Conservation (phyloP, 148 eudicot genomes). For the Drosera capensis region DNA sequence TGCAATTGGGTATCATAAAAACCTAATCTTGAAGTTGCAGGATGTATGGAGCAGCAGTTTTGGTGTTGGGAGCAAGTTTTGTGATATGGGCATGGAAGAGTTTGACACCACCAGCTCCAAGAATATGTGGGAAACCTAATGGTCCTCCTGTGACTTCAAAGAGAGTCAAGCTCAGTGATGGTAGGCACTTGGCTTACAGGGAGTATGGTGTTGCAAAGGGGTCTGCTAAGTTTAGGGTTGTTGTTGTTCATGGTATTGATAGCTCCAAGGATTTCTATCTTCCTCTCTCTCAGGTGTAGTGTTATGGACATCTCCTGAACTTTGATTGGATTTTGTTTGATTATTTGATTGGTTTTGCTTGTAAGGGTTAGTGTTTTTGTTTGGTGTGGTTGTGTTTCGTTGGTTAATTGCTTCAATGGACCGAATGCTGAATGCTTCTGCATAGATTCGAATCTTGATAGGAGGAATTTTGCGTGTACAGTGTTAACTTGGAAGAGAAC, state of each 20-base stretch:
- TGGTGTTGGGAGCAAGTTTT: constrained; percentile 3
- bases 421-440: too few relatives aligned
- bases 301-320: too few relatives aligned
- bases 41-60: constrained; percentile 10
- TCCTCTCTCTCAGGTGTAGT: constrained; percentile 8
- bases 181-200: constrained; percentile 1
- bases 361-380: too few relatives aligned
- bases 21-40: too few relatives aligned
- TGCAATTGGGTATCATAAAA: too few relatives aligned
- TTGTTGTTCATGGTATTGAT: constrained; percentile 1
- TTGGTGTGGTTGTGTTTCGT: too few relatives aligned
- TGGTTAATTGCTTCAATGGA: too few relatives aligned
- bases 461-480: too few relatives aligned
- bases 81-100: constrained; percentile 12
- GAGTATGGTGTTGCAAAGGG: not conserved
- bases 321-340: too few relatives aligned
- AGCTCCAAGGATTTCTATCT: not conserved
- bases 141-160: constrained; percentile 2
- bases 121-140: not conserved
- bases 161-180: constrained; percentile 1
- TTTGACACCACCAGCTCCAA: constrained; percentile 13
- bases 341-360: too few relatives aligned
- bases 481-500: too few relatives aligned
- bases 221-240: not conserved
- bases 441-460: too few relatives aligned